Conservation (phyloP, 176 grass and related monocot species). For the Raddia distichophylla region DNA sequence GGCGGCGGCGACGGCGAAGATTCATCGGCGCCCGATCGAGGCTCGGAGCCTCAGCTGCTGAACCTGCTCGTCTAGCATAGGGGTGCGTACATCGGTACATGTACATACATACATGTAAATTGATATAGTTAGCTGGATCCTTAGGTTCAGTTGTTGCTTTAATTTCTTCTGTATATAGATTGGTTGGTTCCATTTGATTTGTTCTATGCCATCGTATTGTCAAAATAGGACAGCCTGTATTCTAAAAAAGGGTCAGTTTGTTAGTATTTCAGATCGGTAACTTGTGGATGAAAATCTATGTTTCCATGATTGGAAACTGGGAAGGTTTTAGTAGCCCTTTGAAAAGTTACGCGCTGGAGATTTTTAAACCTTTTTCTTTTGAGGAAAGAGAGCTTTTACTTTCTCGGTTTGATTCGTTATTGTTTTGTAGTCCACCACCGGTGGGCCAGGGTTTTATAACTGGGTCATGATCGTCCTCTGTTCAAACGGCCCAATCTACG, state of each 20-base stretch:
- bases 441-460: background rate
- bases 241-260: background rate
- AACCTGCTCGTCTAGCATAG: constrained; percentile 44
- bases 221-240: background rate
- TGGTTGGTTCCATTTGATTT: background rate
- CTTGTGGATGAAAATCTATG: background rate
- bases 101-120: background rate
- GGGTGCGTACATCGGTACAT: background rate
- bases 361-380: too few relatives aligned
- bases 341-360: background rate
- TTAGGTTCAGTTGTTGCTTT: background rate
- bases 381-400: too few relatives aligned
- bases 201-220: background rate
- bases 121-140: background rate
- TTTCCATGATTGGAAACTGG: background rate
- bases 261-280: background rate
- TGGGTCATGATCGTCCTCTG: too few relatives aligned
- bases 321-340: background rate
- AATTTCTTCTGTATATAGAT: background rate
- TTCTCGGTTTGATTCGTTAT: background rate
- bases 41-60: constrained; percentile 32
- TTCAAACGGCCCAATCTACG: too few relatives aligned
- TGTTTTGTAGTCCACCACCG: background rate
- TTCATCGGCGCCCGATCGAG: background rate
- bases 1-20: constrained; percentile 12